Base-by-base conservation (phyloP, 345 rosid genomes). In the Lumnitzera littorea region DNA sequence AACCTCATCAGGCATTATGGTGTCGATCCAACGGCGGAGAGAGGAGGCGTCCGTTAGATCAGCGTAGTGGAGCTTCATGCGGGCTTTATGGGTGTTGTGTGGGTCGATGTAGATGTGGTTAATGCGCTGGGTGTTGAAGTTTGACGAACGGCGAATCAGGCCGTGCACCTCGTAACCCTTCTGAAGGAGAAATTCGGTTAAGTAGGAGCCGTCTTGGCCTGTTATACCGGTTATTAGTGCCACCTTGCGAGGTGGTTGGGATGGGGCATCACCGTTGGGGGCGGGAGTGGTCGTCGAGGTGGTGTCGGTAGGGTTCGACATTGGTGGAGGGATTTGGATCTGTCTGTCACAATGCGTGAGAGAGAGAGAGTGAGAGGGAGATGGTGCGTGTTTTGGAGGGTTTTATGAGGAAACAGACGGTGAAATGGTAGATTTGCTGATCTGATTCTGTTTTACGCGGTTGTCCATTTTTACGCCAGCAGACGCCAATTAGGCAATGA, bases 31-130 rank as follows among this genome's bases (percentile, higher is more conserved):
- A 50, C 98, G 91, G 43, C 97, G 96, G 68, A 92, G 96, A 0
- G 97, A 92, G 63, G 98, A 92, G 20, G 98, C 94, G 64, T 86
- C 94, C 48, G 80, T 49, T 73, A 89, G 96, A 73, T 89, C 96
- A 41, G 84, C 94, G 62, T 89, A 89, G 70, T 89, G 96, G 67
- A 89, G 94, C 85, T 89, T 89, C 96, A 88, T 88, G 24, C 65
- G 79, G 51, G 98, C 95, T 71, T 84, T 91, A 76, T 88, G 77
- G 60, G 76, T 73, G 68, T 92, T 89, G 80, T 92, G 98, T 0
- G 98, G 98, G 51, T 92, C 98, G 60, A 92, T 79, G 79, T 92
- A 92, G 85, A 92, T 92, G 76, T 92, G 96, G 65, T 89, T 84
- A 69, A 92, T 81, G 10, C 97, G 96, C 72, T 92, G 96, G 60